Conservation (phyloP, 345 rosid genomes). For the Eucalyptus polybractea region DNA sequence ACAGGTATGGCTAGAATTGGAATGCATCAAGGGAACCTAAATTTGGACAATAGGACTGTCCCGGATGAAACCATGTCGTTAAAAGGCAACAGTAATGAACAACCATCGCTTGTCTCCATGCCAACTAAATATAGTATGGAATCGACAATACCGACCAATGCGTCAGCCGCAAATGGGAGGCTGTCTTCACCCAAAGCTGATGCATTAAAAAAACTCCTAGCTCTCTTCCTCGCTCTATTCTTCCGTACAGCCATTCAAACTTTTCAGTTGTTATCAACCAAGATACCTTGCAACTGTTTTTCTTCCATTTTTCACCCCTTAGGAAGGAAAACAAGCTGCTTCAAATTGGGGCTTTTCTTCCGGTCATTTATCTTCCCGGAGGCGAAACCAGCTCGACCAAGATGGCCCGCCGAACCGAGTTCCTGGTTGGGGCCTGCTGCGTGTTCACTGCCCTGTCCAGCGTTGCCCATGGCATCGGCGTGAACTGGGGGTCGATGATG, state of each 20-base stretch:
- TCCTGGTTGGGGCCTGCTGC: neutral
- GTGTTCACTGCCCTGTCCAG: conserved; percentile 5
- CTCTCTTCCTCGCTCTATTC: neutral
- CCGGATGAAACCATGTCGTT: neutral
- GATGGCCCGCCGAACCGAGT: conserved; percentile 10
- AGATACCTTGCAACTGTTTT: neutral
- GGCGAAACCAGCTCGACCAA: neutral
- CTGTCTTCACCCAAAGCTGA: neutral
- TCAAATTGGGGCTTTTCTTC: neutral
- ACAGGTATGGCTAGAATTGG: neutral
- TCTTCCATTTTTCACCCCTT: neutral
- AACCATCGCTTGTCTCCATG: neutral
- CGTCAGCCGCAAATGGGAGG: neutral
- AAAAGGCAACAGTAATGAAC: neutral
- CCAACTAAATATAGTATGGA: neutral
- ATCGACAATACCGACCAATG: neutral
- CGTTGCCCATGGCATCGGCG: conserved; percentile 33
- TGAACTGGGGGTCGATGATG: conserved; percentile 71
- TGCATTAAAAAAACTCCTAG: neutral
- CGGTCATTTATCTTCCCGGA: neutral
- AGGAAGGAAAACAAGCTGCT: neutral
- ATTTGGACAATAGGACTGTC: neutral
- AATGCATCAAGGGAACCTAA: neutral
- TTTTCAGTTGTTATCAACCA: neutral
- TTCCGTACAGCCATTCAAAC: neutral